These are phyloP conservation scores for Pythium chondricola DNA, from an alignment of 352 stramenopile species.

Conservation along the genomic window DNA sequence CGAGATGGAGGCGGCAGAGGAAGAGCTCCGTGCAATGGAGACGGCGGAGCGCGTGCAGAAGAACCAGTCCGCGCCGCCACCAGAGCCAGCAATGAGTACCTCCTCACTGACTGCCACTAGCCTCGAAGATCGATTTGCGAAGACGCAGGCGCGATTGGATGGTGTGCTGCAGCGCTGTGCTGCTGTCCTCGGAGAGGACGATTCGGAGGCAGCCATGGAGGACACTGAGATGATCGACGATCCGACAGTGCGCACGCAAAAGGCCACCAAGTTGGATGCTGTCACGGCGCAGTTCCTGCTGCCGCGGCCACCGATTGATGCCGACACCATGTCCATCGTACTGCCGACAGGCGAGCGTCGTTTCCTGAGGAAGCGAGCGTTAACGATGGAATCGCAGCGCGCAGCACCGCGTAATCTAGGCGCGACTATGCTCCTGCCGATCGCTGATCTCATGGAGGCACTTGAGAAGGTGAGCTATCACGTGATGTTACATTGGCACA, in stretches of 20 bases:
- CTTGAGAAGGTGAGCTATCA: conserved; percentile 40
- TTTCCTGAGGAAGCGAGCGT: conserved; percentile 60
- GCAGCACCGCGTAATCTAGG: conserved; percentile 7
- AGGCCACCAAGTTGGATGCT: conserved; percentile 23
- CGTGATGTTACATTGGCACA: too few species aligned
- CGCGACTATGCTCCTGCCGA: conserved; percentile 39
- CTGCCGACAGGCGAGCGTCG: conserved; percentile 41
- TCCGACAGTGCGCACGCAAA: conserved; percentile 21
- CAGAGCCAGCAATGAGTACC: background rate
- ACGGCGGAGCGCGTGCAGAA: conserved; percentile 25
- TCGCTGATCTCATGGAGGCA: conserved; percentile 44
- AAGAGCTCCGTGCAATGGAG: conserved; percentile 56
- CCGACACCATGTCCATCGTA: conserved; percentile 53
- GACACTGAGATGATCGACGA: conserved; percentile 28
- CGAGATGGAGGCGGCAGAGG: conserved; percentile 73
- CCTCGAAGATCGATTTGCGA: conserved; percentile 25
- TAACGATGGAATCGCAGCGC: conserved; percentile 9
- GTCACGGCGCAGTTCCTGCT: conserved; percentile 42
- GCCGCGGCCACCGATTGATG: conserved; percentile 51
- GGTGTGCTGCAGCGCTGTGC: conserved; percentile 56
- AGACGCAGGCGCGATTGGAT: conserved; percentile 41
- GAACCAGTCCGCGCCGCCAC: background rate
- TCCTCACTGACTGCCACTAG: background rate
- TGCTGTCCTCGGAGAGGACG: conserved; percentile 48
- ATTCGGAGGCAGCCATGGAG: conserved; percentile 29